Base-by-base conservation (phyloP, 2,329 filamentous ascomycete genomes). In the Escovopsis sp. region DNA sequence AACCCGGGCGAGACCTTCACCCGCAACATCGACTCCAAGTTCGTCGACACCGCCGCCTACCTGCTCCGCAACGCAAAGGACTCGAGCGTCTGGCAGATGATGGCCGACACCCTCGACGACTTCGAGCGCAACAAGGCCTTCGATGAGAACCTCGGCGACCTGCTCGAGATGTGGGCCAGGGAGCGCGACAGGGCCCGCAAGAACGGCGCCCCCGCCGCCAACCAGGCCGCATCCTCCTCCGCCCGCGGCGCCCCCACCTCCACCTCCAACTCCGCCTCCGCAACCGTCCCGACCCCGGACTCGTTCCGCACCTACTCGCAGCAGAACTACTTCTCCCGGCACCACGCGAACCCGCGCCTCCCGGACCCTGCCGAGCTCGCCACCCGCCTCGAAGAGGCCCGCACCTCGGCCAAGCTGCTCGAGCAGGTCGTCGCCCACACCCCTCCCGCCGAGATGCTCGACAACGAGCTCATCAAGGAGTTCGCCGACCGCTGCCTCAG, bases 1-100 rank as follows among this genome's bases (percentile, higher is more conserved):
- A 95, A 98, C 59, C 91, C 91, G 0, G 89, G 89, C 28, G 72
- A 74, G 42, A 86, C 79, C 2, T 98, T 98, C 56, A 94, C 89
- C n/a, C 75, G 83, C 51, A 88, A 94, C 59, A 62, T 96, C 36
- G 88, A 95, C 61, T 72, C 80, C 55, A 85, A 85, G 54, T 96
- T 95, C 56, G 76, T 84, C 42, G 72, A 81, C 36, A 78, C 78
- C 1, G 65, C 84, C 12, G 89, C 88, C 63, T 74, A 84, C 36
- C 62, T 94, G 45, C 67, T 96, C 47, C 76, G 80, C 48, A 68
- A 75, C 41, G 76, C 77, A 12, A 73, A 72, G 47, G 86, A 94
- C 56, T 72, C 73, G 19, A 82, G 77, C 52, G 86, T 94, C 36
- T 79, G 82, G 58, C 85, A 91, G 63, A 83, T 95, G 50, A 63